Evolutionary conservation across 1,284 basidiomycete genomes (phyloP), one percentile per base, ranked within the genome.

Genomic region (Ceratobasidium sp.): DNA sequence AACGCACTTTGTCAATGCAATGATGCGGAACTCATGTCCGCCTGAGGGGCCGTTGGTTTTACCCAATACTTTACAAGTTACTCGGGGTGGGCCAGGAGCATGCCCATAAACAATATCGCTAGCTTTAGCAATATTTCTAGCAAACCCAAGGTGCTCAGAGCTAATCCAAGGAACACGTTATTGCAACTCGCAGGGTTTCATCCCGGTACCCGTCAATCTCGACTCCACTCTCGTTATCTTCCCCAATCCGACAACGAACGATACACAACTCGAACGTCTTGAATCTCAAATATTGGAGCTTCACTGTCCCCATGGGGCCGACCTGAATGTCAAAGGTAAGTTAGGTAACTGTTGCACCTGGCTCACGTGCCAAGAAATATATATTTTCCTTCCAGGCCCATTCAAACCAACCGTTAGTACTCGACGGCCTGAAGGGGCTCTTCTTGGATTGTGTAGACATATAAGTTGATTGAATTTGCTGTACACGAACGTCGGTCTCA

Each of bases 231-330:
- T 62, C 56, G 39, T 76, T 76, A 64, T 80, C 77, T 66, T 79
- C 77, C 71, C 79, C 79, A 33, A 80, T 76, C 79, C 79, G 79
- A 72, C 79, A 80, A 36, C 73, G 72, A 5, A 76, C 76, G 62
- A 77, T 75, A 6, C 79, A 78, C 4, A 79, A 73, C 58, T 77
- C 74, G 62, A 79, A 79, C 56, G 76, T 73, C 71, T 76, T 74
- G 64, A 75, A 77, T 49, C 78, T 72, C 72, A 78, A 77, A 71
- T 79, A 79, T 62, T 78, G 78, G 29, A 80, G 74, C 11, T 78
- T 77, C 54, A 80, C 76, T 25, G 77, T 77, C 39, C 19, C 16
- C 70, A 71, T 30, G 25, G 54, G 62, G 19, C 70, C 67, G 7
- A 69, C 70, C 1, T 44, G 16, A 23, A 73, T 62, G 36, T 70